Percentiles rank a stretch among this genome's conserved stretches.
Conservation (phyloP, 164 flowering plant genomes). For the Sextonia rubra region DNA sequence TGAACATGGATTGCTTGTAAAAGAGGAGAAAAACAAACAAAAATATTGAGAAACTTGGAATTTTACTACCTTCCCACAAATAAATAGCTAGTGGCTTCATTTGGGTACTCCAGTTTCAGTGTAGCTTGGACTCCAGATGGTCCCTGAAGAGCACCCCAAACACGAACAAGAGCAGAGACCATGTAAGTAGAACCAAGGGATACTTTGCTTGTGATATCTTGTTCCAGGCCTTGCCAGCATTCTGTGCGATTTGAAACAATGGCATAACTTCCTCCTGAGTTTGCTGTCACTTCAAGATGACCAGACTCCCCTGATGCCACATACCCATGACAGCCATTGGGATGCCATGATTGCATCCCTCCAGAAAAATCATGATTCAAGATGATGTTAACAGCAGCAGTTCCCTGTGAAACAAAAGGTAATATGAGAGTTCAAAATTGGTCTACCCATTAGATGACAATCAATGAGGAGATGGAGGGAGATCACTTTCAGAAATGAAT, state of each 20-base stretch:
- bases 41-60: background rate
- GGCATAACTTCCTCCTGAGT: slow-evolving; percentile 44
- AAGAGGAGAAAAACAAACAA: background rate
- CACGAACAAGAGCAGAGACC: slow-evolving; percentile 66
- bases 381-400: slow-evolving; percentile 36
- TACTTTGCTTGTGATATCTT: slow-evolving; percentile 68
- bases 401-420: background rate
- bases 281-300: slow-evolving; percentile 19
- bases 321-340: slow-evolving; percentile 59
- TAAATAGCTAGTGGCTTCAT: slow-evolving; percentile 39
- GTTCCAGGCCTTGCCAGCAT: slow-evolving; percentile 88
- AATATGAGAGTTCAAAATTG: background rate
- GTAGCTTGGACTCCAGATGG: slow-evolving; percentile 62
- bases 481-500: background rate
- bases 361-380: slow-evolving; percentile 68
- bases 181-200: slow-evolving; percentile 44
- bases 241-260: slow-evolving; percentile 60
- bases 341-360: slow-evolving; percentile 70
- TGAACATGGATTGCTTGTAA: background rate
- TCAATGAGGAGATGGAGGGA: background rate
- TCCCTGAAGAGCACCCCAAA: slow-evolving; percentile 48
- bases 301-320: slow-evolving; percentile 46
- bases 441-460: background rate
- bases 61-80: slow-evolving; percentile 57
- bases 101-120: slow-evolving; percentile 48